Evolutionary conservation across 768 basidiomycete species (phyloP), one percentile per base, ranked within the genome.

Genomic region (Amanita polypyramis): DNA sequence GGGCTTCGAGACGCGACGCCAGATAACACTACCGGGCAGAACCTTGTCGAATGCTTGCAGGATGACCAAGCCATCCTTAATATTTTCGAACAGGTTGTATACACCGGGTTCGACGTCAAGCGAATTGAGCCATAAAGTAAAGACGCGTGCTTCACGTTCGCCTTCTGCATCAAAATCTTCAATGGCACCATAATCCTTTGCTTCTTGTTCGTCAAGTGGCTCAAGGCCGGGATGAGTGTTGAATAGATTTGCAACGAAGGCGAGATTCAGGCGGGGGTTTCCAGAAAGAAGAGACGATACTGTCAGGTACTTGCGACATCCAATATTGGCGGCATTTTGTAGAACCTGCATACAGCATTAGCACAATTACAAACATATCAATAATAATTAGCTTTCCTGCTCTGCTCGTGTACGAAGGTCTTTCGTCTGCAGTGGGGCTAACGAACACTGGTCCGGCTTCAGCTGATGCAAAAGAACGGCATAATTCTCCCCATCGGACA

Each of bases 121-220:
- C 10, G 90, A 93, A 72, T 99, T 99, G 52, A 99, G 74, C 96
- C 96, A 99, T 15, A 99, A 79, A 0, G 87, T 99, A 62, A 99
- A 99, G 25, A 94, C 96, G 32, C 95, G 82, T 4, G 96, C 96
- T 64, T 98, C 96, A 40, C 96, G 82, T 64, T 99, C 96, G 51
- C 96, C 96, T 64, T 99, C 96, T 0, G 95, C 96, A 53, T 99
- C 96, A 57, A 99, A 99, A 68, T 98, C 96, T 58, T 97, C 95
- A 30, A 99, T 77, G 0, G 71, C 78, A 19, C 88, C 87, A 51
- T 89, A 89, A 55, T 88, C 86, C 52, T 95, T 92, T 4, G 86
- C 86, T 62, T 97, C 93, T 60, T 91, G 79, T 59, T 93, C 92
- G 60, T 95, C 93, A 38, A 98, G 77, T 1, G 95, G 95, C 52